Evolutionary conservation across 2,329 filamentous ascomycete species (phyloP).

Genomic region (Fusarium pilosicola): DNA sequence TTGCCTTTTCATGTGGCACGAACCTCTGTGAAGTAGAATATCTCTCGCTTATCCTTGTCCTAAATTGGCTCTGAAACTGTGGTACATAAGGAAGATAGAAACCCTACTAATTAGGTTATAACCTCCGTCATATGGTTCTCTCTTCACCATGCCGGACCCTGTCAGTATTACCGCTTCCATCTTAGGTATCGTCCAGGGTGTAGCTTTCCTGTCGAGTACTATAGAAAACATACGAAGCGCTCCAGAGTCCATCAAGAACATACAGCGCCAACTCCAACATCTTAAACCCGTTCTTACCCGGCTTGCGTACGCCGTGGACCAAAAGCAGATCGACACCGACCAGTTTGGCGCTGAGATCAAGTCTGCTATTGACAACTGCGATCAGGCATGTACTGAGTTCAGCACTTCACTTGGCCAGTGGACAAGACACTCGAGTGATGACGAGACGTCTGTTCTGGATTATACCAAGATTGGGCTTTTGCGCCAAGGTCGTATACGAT

Average conservation of each 20-base stretch:
- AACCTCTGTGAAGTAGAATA: accelerated
- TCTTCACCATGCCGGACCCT: too few species aligned
- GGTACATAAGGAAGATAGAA: too few species aligned
- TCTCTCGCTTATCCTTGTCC: too few species aligned
- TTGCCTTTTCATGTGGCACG: too few species aligned
- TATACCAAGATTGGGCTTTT: neutral
- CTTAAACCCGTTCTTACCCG: accelerated
- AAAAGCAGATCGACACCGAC: neutral
- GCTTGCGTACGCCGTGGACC: accelerated
- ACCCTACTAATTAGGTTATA: too few species aligned
- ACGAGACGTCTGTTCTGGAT: neutral
- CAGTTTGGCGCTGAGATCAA: accelerated
- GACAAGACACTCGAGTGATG: neutral
- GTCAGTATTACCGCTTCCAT: too few species aligned
- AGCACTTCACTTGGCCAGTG: neutral
- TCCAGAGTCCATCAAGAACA: too few species aligned
- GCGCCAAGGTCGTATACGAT: neutral
- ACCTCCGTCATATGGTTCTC: too few species aligned
- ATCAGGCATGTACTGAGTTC: accelerated
- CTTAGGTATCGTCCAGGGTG: too few species aligned
- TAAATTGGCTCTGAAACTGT: too few species aligned
- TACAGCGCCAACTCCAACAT: accelerated
- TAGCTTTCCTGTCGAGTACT: accelerated
- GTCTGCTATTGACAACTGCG: neutral
- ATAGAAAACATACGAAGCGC: too few species aligned